Base-by-base conservation (phyloP, 164 flowering plant species). In the Stephania cephalantha region DNA sequence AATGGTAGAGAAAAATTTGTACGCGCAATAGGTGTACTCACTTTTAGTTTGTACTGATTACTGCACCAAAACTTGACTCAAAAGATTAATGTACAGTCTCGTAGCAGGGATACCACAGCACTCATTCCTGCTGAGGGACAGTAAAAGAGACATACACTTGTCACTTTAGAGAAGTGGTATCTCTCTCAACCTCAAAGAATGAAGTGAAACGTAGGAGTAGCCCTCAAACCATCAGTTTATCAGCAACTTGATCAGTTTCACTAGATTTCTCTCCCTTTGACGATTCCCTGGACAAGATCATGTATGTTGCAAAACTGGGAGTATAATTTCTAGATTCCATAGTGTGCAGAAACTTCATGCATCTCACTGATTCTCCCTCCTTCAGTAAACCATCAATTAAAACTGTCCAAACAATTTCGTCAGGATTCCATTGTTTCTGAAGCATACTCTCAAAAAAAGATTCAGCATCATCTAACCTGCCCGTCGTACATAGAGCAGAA, bases 351-450 rank as follows among this genome's bases (percentile, higher is more conserved):
- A 90, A 81, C 78, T 85, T 81, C 86, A 81, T 78, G 82, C 95
- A 90, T n/a, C 78, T 25, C 71, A 85, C 85, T 44, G 85, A 53
- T 12, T 85, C 69, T 70, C 87, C 92, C 79, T 84, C 84, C 83
- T 85, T 86, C 74, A 91, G 78, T 69, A 93, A 82, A 70, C 96
- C 91, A 78, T 93, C 97, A 80, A 88, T 66, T 72, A 93, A 81
- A 64, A 93, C 79, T 9, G 90, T 87, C 94, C 97, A 93, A 71
- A 86, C 91, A 87, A 93, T 78, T 82, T 89, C 93, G 89, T 93
- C 91, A 69, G 80, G 71, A 84, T 83, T 89, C 89, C 89, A 83
- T 29, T 83, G 79, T 72, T 79, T 75, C 70, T 79, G 82, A 82
- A 92, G 86, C 88, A 92, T 76, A 70, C 75, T 77, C 67, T 83